phyloP scores from a whole-genome alignment of 1,284 basidiomycete genomes.

The Fomitopsis schrenkii region DNA sequence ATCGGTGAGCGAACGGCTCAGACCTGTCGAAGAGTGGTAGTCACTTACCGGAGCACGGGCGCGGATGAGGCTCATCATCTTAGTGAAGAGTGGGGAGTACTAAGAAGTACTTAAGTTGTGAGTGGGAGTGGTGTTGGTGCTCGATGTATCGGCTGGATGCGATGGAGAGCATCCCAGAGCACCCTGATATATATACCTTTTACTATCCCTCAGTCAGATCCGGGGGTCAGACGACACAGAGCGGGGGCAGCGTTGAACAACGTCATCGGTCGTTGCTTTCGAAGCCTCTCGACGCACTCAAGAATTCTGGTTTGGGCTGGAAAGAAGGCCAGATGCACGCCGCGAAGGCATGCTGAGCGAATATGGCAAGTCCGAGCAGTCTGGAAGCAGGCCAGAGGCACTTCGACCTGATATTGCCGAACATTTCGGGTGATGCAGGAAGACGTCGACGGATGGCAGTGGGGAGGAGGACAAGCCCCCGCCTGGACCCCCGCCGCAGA shows the following conservation, averaged over 20 bases:
- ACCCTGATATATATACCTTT: neutral
- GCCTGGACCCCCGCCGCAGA: neutral
- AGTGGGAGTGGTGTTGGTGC: neutral
- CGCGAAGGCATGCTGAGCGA: neutral
- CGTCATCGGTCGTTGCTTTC: neutral
- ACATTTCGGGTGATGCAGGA: neutral
- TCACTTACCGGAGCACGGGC: neutral
- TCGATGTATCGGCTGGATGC: neutral
- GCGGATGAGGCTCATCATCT: slow-evolving; percentile 1
- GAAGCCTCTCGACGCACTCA: neutral
- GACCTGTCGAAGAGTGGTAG: neutral
- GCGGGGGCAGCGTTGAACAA: neutral
- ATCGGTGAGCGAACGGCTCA: neutral
- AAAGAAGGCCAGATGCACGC: neutral
- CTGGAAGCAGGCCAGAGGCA: neutral
- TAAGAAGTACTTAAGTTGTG: neutral
- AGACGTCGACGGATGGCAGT: neutral
- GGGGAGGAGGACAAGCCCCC: neutral
- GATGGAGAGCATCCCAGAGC: neutral
- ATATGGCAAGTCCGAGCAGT: neutral
- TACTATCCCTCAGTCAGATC: neutral
- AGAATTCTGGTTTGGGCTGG: neutral
- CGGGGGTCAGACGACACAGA: neutral
- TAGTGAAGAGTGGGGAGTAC: neutral
- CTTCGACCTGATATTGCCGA: neutral